phyloP scores from a whole-genome alignment of 208 protist species.

The Wallacemonas rigidus region DNA sequence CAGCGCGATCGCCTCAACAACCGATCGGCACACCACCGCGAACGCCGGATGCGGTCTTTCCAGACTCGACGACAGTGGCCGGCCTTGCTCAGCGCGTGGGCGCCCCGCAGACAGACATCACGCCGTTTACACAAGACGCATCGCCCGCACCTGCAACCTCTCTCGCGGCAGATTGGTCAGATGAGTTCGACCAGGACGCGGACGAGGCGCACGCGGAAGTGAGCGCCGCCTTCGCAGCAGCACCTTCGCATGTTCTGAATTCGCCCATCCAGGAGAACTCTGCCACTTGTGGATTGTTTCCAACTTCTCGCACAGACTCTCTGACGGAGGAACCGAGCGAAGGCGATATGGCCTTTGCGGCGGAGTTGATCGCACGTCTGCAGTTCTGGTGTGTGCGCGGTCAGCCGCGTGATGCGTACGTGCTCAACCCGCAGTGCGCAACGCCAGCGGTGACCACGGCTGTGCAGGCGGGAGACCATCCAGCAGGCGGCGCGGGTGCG shows the following conservation, averaged over 20 bases:
- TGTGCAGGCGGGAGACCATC: neutral
- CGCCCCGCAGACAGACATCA: neutral
- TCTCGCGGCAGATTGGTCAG: no score
- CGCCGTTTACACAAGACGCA: neutral
- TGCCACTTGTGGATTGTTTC: no score
- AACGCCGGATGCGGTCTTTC: no score
- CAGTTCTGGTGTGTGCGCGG: slow-evolving; percentile 77
- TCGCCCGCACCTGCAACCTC: neutral
- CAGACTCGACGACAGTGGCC: no score
- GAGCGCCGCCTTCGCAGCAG: neutral
- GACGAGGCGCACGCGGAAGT: no score
- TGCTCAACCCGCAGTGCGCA: slow-evolving; percentile 11
- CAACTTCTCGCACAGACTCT: no score
- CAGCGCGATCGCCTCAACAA: neutral
- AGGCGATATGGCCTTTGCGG: slow-evolving; percentile 63
- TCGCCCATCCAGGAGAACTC: no score
- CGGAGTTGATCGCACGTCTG: slow-evolving; percentile 63
- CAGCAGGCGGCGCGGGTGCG: no score
- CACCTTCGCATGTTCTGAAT: neutral
- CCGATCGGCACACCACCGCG: no score
- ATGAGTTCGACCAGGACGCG: no score
- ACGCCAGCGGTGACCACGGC: neutral
- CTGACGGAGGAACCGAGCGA: slow-evolving; percentile 15
- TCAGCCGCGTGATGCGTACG: slow-evolving; percentile 39
- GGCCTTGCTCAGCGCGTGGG: neutral